A percentile compares a stretch with the other conserved stretches of the same genome.
Conservation (phyloP, 306 rosid species). For the Sicyos edulis region DNA sequence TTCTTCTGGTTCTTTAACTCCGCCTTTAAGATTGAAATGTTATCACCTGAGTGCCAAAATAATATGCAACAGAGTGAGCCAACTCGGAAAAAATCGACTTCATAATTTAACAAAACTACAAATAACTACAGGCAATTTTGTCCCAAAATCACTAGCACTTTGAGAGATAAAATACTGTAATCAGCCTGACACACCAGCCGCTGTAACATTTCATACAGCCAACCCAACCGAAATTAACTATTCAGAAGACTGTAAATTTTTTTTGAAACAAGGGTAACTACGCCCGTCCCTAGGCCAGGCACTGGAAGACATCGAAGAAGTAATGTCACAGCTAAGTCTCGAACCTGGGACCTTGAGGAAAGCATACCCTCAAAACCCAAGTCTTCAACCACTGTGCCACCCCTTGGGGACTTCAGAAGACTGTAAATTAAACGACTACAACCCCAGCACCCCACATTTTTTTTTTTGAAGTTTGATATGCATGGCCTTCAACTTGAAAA, state of each 20-base stretch:
- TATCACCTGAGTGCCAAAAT: slow-evolving; percentile 63
- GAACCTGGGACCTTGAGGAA: too few species aligned
- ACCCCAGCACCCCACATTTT: neutral
- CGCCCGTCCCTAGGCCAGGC: too few species aligned
- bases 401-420: too few species aligned
- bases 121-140: slow-evolving; percentile 9
- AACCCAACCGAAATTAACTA: neutral
- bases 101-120: neutral
- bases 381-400: too few species aligned
- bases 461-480: neutral
- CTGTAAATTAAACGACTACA: neutral
- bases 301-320: too few species aligned
- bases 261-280: too few species aligned
- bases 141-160: neutral
- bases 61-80: slow-evolving; percentile 3
- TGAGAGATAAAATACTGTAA: neutral
- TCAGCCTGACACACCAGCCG: neutral
- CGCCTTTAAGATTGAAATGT: slow-evolving; percentile 81
- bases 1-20: slow-evolving; percentile 94
- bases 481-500: slow-evolving; percentile 9
- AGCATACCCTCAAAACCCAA: too few species aligned
- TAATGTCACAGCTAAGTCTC: too few species aligned
- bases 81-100: neutral
- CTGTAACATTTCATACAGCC: slow-evolving; percentile 10
- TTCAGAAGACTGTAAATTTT: slow-evolving; percentile 12